These are phyloP conservation scores for Penicillium parvum DNA, from an alignment of 495 filamentous ascomycete genomes.

Conservation along the genomic window DNA sequence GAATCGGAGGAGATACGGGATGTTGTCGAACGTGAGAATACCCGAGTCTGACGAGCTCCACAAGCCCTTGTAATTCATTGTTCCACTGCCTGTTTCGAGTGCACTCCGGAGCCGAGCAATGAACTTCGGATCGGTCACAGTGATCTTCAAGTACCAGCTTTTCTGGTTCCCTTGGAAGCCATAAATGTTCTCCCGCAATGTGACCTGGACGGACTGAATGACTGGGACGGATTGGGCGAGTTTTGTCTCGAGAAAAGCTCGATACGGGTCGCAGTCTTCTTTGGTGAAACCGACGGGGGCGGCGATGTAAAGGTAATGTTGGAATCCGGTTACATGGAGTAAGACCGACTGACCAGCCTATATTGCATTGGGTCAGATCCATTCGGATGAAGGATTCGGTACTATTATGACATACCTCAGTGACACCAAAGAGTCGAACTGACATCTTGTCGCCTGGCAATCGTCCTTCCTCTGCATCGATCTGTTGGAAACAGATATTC, in stretches of 20 bases:
- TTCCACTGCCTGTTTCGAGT: constrained; percentile 61
- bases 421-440: constrained; percentile 93
- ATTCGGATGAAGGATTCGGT: background rate
- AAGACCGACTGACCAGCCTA: constrained; percentile 85
- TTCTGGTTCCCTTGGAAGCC: constrained; percentile 89
- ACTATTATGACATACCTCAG: constrained; percentile 54
- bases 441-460: constrained; percentile 65
- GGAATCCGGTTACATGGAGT: constrained; percentile 91
- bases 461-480: constrained; percentile 88
- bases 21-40: constrained; percentile 86
- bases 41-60: constrained; percentile 69
- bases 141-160: constrained; percentile 89
- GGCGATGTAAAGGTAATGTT: constrained; percentile 92
- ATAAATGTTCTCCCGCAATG: constrained; percentile 83
- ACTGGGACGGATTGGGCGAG: constrained; percentile 58
- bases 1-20: constrained; percentile 91
- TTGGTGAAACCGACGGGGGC: constrained; percentile 78
- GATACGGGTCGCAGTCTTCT: constrained; percentile 71
- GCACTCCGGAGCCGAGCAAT: constrained; percentile 66
- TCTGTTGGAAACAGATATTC: constrained; percentile 85
- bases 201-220: constrained; percentile 70
- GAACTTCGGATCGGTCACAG: constrained; percentile 78
- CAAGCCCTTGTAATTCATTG: constrained; percentile 80
- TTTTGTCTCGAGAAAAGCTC: constrained; percentile 69
- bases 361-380: constrained; percentile 15